Conservation (phyloP, 495 filamentous ascomycete species). For the Penicillium angulare region DNA sequence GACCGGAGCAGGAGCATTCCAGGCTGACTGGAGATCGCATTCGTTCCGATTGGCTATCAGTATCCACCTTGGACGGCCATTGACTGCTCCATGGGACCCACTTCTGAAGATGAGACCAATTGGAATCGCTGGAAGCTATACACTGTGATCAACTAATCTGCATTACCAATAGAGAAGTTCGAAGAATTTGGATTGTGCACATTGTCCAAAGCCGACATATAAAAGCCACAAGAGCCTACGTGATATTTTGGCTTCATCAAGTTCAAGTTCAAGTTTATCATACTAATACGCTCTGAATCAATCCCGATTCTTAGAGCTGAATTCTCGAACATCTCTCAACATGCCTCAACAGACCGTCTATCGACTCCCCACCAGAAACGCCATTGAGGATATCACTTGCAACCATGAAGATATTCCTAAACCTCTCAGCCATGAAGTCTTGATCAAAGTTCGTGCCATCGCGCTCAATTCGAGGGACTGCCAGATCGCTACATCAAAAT, state of each 20-base stretch:
- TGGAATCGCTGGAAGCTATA: slow-evolving; percentile 1
- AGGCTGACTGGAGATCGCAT: too few relatives aligned
- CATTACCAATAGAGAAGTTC: too few relatives aligned
- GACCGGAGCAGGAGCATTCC: too few relatives aligned
- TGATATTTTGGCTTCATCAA: too few relatives aligned
- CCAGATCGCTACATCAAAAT: slow-evolving; percentile 38
- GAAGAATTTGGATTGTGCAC: too few relatives aligned
- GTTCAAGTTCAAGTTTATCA: not conserved
- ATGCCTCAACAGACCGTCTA: slow-evolving; percentile 13
- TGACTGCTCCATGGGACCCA: too few relatives aligned
- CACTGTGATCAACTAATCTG: too few relatives aligned
- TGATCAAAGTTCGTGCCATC: slow-evolving; percentile 46
- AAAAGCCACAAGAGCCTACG: too few relatives aligned
- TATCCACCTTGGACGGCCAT: too few relatives aligned
- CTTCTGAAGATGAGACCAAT: not conserved
- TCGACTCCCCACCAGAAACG: slow-evolving; percentile 4
- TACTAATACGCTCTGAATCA: not conserved
- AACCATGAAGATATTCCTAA: slow-evolving; percentile 18
- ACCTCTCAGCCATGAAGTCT: slow-evolving; percentile 39
- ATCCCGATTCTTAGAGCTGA: not conserved
- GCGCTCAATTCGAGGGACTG: slow-evolving; percentile 52
- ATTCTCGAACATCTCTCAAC: not conserved
- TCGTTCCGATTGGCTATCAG: too few relatives aligned
- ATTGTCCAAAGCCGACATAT: too few relatives aligned
- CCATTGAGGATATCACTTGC: slow-evolving; percentile 3